Evolutionary conservation across 495 filamentous ascomycete genomes (phyloP), one percentile per base, ranked within the genome.

Genomic region (Aspergillus sclerotiicarbonarius): DNA sequence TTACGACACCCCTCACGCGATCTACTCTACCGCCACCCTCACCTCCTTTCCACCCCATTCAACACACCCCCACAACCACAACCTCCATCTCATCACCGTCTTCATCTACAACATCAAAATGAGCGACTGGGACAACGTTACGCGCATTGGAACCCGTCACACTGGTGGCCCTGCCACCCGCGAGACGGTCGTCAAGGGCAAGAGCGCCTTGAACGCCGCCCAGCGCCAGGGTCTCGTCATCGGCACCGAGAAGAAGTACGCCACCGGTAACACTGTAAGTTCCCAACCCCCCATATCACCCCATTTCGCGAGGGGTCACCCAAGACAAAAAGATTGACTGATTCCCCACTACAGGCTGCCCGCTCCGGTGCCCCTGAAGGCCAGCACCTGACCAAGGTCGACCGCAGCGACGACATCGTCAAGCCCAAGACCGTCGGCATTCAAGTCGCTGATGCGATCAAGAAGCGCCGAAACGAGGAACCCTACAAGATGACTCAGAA

Each of bases 331-430:
- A 58, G 7, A 10, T 19, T 29, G 13, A 18, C 57, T 49, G 33
- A 54, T 46, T 30, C 2, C 29, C 6, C 25, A n/a, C 43, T 53
- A 57, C 62, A 89, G 84, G 73, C 80, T 56, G 76, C 76, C 56
- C 84, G 84, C 68, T 65, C 81, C 59, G 79, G 70, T 49, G 79
- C 81, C 59, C 72, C 79, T 61, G 93, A 98, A 80, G 94, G 94
- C 67, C 94, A 99, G 76, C 91, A 89, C 69, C 82, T 98, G 52
- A 98, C 94, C 45, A 99, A 97, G 81, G 92, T 99, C 71, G 94
- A 98, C 82, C 94, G 94, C 65, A 84, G 86, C 72, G 95, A 98
- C 81, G 94, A 97, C 71, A 96, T 97, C 77, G 85, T 97, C 72
- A 96, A 96, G 79, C 91, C 91, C 64, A 92, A 92, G 75, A 96